Conservation (phyloP, 176 grass and related monocot species). For the Otatea glauca region DNA sequence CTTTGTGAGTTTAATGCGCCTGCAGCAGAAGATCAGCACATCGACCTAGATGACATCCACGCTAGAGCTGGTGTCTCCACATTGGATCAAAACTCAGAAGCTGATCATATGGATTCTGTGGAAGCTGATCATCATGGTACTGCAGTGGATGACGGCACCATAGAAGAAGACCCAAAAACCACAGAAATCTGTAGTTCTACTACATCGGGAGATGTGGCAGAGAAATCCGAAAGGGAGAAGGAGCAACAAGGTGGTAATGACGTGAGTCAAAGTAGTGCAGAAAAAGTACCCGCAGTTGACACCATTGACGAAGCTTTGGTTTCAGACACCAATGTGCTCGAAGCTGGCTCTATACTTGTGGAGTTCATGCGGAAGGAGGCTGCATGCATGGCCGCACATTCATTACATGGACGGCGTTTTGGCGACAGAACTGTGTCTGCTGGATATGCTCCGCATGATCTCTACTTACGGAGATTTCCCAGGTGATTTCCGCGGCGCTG, state of each 20-base stretch:
- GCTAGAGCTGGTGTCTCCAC: background rate
- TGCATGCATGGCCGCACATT: slow-evolving; percentile 65
- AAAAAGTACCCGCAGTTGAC: slow-evolving; percentile 14
- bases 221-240: slow-evolving; percentile 10
- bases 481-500: slow-evolving; percentile 43
- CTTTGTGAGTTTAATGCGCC: background rate
- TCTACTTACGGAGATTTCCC: slow-evolving; percentile 61
- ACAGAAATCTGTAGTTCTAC: slow-evolving; percentile 21
- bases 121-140: slow-evolving; percentile 16
- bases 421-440: slow-evolving; percentile 50
- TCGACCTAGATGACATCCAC: slow-evolving; percentile 30
- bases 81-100: background rate
- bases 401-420: slow-evolving; percentile 74
- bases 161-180: slow-evolving; percentile 14
- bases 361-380: slow-evolving; percentile 86
- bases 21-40: slow-evolving; percentile 37
- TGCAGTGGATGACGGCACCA: slow-evolving; percentile 2
- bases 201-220: background rate
- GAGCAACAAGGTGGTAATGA: slow-evolving; percentile 19
- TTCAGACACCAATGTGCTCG: slow-evolving; percentile 35
- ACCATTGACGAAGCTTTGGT: slow-evolving; percentile 6
- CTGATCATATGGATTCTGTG: slow-evolving; percentile 6
- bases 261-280: background rate
- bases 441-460: slow-evolving; percentile 61
- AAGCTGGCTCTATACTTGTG: slow-evolving; percentile 74